These are phyloP conservation scores for Penicillium hesseltinei DNA, from an alignment of 2,329 filamentous ascomycete species.

Conservation along the genomic window DNA sequence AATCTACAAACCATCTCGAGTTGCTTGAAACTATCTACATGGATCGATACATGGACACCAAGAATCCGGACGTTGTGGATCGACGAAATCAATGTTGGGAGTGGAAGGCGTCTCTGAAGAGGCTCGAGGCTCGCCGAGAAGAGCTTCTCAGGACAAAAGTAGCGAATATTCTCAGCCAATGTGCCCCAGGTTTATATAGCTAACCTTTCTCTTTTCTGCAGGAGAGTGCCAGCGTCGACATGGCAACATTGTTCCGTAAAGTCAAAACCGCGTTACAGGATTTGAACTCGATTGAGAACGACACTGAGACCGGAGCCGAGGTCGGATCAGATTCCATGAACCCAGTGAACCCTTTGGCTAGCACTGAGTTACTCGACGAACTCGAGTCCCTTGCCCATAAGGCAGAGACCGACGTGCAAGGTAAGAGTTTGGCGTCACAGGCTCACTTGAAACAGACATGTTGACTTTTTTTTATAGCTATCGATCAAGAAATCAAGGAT, in stretches of 20 bases:
- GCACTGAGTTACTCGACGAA: slow-evolving; percentile 40
- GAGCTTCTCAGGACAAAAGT: slow-evolving; percentile 43
- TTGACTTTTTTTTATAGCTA: slow-evolving; percentile 18
- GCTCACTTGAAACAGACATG: background rate
- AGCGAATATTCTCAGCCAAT: background rate
- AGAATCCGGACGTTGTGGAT: slow-evolving; percentile 60
- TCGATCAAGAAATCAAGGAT: slow-evolving; percentile 49
- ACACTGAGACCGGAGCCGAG: slow-evolving; percentile 19
- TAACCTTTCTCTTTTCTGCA: slow-evolving; percentile 1
- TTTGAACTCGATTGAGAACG: slow-evolving; percentile 41
- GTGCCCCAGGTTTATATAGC: background rate
- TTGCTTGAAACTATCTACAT: slow-evolving; percentile 82
- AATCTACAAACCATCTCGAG: slow-evolving; percentile 73
- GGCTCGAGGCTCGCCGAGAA: slow-evolving; percentile 50
- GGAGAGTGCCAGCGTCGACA: slow-evolving; percentile 29
- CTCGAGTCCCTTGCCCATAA: slow-evolving; percentile 48
- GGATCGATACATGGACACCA: slow-evolving; percentile 75
- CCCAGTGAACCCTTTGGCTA: slow-evolving; percentile 23
- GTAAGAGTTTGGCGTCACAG: slow-evolving; percentile 26
- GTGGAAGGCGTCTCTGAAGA: slow-evolving; percentile 63
- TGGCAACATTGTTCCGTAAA: slow-evolving; percentile 33
- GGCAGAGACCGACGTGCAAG: slow-evolving; percentile 48
- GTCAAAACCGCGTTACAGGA: slow-evolving; percentile 46
- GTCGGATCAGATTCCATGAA: slow-evolving; percentile 39
- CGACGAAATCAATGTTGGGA: slow-evolving; percentile 71